Base-by-base conservation (phyloP, 2,329 filamentous ascomycete species). In the Paramyrothecium sp. region DNA sequence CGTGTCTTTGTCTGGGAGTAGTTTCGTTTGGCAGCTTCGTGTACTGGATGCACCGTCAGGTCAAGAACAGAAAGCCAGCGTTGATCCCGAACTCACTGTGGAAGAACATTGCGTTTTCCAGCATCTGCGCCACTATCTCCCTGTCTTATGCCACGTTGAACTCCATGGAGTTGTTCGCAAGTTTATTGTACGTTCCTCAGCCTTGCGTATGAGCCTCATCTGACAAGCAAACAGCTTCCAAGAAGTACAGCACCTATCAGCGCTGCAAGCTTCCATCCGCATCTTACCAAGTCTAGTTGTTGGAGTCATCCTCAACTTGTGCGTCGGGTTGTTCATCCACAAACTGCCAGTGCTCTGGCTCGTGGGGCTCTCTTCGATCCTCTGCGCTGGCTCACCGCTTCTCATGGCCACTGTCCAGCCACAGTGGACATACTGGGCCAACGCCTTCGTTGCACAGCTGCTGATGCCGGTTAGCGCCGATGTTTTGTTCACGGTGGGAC, bases 41-140 rank as follows among this genome's bases (percentile, higher is more conserved):
- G 23, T 61, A 73, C 8, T 86, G 83, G 83, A 76, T 82, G 30
- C 69, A 71, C 7, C 71, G 71, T 7, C 81, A 79, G 51, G 78
- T 79, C 54, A 72, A 67, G 13, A 63, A 68, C 1, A 69, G 73
- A 13, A 72, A 71, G 12, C 77, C 82, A n/a, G 82, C 82, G 1
- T 65, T 87, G 12, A 84, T 87, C 19, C 83, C 84, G 0, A 86
- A 86, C 64, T 77, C 76, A 0, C 66, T 87, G 0, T 87, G 84
- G 84, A 75, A 69, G n/a, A 84, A 82, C 50, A 64, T 66, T 0
- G 67, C 78, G 13, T 87, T 86, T 62, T 78, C 79, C 0, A 73
- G 69, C 19, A 76, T 82, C 22, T 86, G 83, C 61, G 57, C 80
- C 13, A 78, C 73, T 8, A 70, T 81, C 1, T 61, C 77, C 16